These are phyloP conservation scores for Flagelloscypha sp. DNA, from an alignment of 768 basidiomycete species.

Conservation along the genomic window DNA sequence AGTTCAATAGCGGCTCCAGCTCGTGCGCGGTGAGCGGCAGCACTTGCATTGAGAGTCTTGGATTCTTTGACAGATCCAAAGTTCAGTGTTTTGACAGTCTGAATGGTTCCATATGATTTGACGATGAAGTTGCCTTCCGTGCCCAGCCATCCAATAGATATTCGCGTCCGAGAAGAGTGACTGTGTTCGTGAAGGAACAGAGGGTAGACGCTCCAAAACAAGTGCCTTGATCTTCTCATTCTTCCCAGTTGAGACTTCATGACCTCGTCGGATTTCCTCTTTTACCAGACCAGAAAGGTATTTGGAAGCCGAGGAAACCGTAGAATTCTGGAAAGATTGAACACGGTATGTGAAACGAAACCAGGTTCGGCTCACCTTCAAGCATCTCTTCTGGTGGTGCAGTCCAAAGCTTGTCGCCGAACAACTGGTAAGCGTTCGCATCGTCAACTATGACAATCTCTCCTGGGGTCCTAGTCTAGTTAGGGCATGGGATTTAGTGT, in stretches of 20 bases:
- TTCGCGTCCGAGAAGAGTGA: slow-evolving; percentile 49
- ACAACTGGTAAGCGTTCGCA: slow-evolving; percentile 68
- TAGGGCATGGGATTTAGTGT: no score
- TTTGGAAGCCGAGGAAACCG: slow-evolving; percentile 60
- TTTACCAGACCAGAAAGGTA: slow-evolving; percentile 64
- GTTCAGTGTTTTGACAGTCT: slow-evolving; percentile 52
- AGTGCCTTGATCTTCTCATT: slow-evolving; percentile 50
- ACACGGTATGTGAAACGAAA: background rate
- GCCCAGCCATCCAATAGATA: slow-evolving; percentile 62
- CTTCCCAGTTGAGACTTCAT: slow-evolving; percentile 35
- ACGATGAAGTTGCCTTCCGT: slow-evolving; percentile 60
- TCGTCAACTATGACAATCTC: slow-evolving; percentile 85
- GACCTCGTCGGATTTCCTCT: slow-evolving; percentile 59
- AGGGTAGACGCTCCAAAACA: slow-evolving; percentile 76
- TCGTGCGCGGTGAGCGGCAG: slow-evolving; percentile 48
- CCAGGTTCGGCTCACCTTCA: slow-evolving; percentile 49
- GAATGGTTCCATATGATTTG: slow-evolving; percentile 55
- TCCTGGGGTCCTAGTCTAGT: no score
- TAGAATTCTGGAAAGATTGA: slow-evolving; percentile 54
- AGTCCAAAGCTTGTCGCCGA: slow-evolving; percentile 65
- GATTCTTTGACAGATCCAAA: slow-evolving; percentile 41
- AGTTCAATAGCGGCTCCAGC: slow-evolving; percentile 59
- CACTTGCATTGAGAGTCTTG: slow-evolving; percentile 63
- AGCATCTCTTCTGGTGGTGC: slow-evolving; percentile 88
- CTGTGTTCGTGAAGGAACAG: slow-evolving; percentile 89